phyloP scores from a whole-genome alignment of 2,329 filamentous ascomycete species.

The Epichloe elymi region DNA sequence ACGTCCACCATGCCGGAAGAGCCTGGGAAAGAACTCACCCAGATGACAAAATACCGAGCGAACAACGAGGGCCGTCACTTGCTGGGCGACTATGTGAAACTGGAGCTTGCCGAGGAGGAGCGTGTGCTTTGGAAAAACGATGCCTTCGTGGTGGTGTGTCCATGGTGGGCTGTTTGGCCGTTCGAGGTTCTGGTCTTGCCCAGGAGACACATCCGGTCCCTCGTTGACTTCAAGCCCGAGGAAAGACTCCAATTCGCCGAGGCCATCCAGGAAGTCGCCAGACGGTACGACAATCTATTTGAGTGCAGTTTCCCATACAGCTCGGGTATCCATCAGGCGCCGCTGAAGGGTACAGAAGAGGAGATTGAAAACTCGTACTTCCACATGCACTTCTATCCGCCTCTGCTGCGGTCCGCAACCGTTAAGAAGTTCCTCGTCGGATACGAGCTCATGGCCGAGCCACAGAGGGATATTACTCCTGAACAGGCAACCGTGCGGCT shows the following conservation, averaged over 20 bases:
- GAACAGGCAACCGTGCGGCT: slow-evolving; percentile 81
- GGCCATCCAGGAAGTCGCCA: slow-evolving; percentile 73
- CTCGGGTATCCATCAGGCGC: slow-evolving; percentile 93
- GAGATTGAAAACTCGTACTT: slow-evolving; percentile 83
- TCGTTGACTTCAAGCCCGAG: slow-evolving; percentile 63
- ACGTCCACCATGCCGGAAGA: slow-evolving; percentile 87
- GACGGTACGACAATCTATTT: slow-evolving; percentile 92
- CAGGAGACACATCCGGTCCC: slow-evolving; percentile 68
- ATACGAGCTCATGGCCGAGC: slow-evolving; percentile 92
- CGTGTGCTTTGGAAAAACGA: slow-evolving; percentile 81
- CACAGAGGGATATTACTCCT: slow-evolving; percentile 95
- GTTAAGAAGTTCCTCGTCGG: slow-evolving; percentile 95
- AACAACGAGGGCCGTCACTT: slow-evolving; percentile 64
- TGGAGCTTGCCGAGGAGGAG: slow-evolving; percentile 72
- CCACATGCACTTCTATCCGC: slow-evolving; percentile 97
- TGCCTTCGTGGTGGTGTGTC: slow-evolving; percentile 74
- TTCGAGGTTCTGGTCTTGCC: slow-evolving; percentile 88
- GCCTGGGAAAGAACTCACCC: slow-evolving; percentile 62
- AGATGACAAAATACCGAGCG: slow-evolving; percentile 64
- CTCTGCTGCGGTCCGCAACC: slow-evolving; percentile 79
- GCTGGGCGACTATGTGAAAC: slow-evolving; percentile 71
- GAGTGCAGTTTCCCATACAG: slow-evolving; percentile 95
- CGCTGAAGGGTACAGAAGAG: slow-evolving; percentile 65
- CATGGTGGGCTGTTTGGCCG: slow-evolving; percentile 97
- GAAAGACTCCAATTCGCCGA: slow-evolving; percentile 70